A percentile compares a stretch with the other conserved stretches of the same genome.
phyloP scores from a whole-genome alignment of 805 yeast genomes.

The Teunomyces lycoperdinae region DNA sequence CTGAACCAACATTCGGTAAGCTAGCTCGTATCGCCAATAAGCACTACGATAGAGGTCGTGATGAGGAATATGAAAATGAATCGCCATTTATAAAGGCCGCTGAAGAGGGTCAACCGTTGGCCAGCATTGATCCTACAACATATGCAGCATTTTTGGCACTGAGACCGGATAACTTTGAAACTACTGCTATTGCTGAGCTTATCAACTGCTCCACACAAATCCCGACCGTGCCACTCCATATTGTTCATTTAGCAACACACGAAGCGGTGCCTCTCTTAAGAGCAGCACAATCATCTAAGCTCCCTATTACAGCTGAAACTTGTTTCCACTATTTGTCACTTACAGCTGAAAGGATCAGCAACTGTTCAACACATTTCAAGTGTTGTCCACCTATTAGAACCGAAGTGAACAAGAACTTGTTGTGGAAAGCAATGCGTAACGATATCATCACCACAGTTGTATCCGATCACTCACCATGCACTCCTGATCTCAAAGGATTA shows the following conservation, averaged over 20 bases:
- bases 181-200: conserved; percentile 75
- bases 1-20: conserved; percentile 55
- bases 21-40: conserved; percentile 40
- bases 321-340: conserved; percentile 89
- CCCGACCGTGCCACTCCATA: conserved; percentile 72
- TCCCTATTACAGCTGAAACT: conserved; percentile 83
- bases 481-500: conserved; percentile 82
- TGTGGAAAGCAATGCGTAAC: conserved; percentile 75
- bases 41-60: conserved; percentile 10
- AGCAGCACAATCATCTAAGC: conserved; percentile 55
- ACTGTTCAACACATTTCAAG: conserved; percentile 78
- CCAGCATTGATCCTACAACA: conserved; percentile 49
- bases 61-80: conserved; percentile 17
- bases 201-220: conserved; percentile 56
- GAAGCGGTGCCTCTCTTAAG: conserved; percentile 74
- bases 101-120: conserved; percentile 11
- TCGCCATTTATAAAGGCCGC: conserved; percentile 24
- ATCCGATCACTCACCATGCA: conserved; percentile 95
- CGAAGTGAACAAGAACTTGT: conserved; percentile 61
- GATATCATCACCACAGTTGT: conserved; percentile 79
- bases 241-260: conserved; percentile 86
- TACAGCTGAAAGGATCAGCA: conserved; percentile 72
- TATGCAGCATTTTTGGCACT: conserved; percentile 77
- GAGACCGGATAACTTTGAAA: conserved; percentile 85
- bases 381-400: conserved; percentile 95